Percentiles rank a stretch among this genome's conserved stretches.
These are phyloP conservation scores for Alternaria dauci DNA, from an alignment of 2,329 filamentous ascomycete species.

Conservation along the genomic window DNA sequence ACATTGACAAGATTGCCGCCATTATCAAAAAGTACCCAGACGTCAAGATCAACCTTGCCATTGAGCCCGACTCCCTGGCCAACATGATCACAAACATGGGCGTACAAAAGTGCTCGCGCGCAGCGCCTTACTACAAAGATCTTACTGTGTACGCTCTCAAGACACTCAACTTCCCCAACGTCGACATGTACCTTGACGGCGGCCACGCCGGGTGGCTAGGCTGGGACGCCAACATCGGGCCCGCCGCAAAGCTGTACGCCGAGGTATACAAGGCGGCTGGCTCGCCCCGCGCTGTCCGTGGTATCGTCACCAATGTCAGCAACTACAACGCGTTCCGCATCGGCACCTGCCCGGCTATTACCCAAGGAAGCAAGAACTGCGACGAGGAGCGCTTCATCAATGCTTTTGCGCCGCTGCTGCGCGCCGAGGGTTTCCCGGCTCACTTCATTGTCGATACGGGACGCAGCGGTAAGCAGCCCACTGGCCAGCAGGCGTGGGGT, in stretches of 20 bases:
- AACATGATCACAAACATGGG: constrained; percentile 69
- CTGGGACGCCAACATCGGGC: constrained; percentile 66
- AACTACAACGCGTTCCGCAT: constrained; percentile 67
- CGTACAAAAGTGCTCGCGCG: constrained; percentile 63
- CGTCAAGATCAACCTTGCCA: constrained; percentile 59
- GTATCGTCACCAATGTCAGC: constrained; percentile 65
- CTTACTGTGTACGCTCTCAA: constrained; percentile 65
- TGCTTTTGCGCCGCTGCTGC: constrained; percentile 60
- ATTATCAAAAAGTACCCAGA: constrained; percentile 64
- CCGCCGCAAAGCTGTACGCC: constrained; percentile 60
- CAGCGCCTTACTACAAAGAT: constrained; percentile 63
- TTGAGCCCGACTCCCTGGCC: constrained; percentile 59
- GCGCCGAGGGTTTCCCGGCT: constrained; percentile 58
- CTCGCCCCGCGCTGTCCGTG: constrained; percentile 58
- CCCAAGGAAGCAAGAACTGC: constrained; percentile 58
- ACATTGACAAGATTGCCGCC: constrained; percentile 64
- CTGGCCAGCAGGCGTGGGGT: constrained; percentile 64
- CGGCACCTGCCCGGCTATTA: constrained; percentile 56
- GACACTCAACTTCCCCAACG: constrained; percentile 67
- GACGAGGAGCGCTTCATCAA: constrained; percentile 64
- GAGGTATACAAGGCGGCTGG: constrained; percentile 58
- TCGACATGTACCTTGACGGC: constrained; percentile 70
- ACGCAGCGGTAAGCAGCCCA: constrained; percentile 70
- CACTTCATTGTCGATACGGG: constrained; percentile 63
- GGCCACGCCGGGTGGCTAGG: constrained; percentile 72